These are phyloP conservation scores for Trematosphaeria pertusa DNA, from an alignment of 2,329 filamentous ascomycete genomes.

Conservation along the genomic window DNA sequence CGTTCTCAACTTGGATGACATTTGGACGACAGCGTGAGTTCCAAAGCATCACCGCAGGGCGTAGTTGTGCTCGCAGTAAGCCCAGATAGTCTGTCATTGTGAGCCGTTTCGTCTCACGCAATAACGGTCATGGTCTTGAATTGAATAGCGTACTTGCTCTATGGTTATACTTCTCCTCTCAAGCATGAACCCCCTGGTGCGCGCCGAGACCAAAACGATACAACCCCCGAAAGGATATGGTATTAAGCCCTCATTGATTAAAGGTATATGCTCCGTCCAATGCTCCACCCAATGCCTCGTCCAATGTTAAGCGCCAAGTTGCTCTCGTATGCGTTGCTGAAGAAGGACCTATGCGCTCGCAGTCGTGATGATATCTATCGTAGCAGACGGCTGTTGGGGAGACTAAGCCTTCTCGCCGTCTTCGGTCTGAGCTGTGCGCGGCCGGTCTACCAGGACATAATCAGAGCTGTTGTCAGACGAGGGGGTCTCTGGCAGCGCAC, in stretches of 20 bases:
- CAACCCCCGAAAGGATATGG: not conserved
- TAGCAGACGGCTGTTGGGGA: not conserved
- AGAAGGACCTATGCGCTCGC: not conserved
- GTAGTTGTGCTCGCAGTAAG: too few relatives aligned
- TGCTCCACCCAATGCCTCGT: constrained; percentile 2
- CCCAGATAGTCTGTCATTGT: not conserved
- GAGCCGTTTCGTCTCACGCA: not conserved
- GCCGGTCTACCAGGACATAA: constrained; percentile 47
- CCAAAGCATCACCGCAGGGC: too few relatives aligned
- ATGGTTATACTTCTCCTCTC: too few relatives aligned
- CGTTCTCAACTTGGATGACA: too few relatives aligned
- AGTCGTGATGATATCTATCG: constrained; percentile 7
- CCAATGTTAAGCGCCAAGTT: not conserved
- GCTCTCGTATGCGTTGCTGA: not conserved
- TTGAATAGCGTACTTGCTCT: too few relatives aligned
- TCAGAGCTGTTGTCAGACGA: constrained; percentile 43
- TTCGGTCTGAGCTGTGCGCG: constrained; percentile 27
- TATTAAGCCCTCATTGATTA: constrained; percentile 7
- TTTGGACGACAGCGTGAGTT: too few relatives aligned
- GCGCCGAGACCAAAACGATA: too few relatives aligned
- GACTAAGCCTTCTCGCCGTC: constrained; percentile 13
- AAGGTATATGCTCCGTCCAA: constrained; percentile 8
- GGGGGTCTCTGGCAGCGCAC: constrained; percentile 40
- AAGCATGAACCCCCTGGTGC: too few relatives aligned
- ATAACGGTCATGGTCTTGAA: not conserved